Conservation (phyloP, 306 rosid genomes). For the Sesbania bispinosa region DNA sequence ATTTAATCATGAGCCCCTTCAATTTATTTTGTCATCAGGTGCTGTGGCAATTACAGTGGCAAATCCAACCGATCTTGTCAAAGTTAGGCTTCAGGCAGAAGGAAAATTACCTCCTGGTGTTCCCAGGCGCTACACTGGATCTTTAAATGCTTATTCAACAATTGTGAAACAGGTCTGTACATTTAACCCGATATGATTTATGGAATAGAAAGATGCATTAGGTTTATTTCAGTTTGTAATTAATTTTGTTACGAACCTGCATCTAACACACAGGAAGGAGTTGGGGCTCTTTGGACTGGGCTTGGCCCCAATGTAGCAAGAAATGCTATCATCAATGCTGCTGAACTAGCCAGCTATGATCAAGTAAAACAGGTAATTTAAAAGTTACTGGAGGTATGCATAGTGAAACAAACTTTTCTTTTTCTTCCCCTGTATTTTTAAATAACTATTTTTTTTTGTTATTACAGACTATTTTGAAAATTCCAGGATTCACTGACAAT, state of each 20-base stretch:
- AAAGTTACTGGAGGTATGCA: neutral
- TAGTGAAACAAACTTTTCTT: conserved; percentile 7
- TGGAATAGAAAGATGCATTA: neutral
- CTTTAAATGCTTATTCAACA: conserved; percentile 91
- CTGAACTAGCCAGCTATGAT: conserved; percentile 96
- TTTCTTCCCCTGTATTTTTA: neutral
- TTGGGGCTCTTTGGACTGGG: conserved; percentile 94
- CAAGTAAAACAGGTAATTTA: conserved; percentile 85
- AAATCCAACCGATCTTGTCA: conserved; percentile 97
- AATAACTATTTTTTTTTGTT: neutral
- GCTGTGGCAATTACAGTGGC: conserved; percentile 80
- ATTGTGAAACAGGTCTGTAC: conserved; percentile 74
- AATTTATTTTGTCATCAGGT: conserved; percentile 46
- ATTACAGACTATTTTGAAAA: conserved; percentile 85
- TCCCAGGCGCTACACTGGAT: conserved; percentile 92
- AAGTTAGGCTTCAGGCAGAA: conserved; percentile 97
- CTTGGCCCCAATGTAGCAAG: conserved; percentile 94
- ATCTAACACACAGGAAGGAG: conserved; percentile 66
- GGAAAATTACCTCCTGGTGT: conserved; percentile 91
- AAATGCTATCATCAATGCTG: conserved; percentile 95
- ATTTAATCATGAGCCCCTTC: neutral
- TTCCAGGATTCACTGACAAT: conserved; percentile 95
- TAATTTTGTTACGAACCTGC: neutral
- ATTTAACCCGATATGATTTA: conserved; percentile 10
- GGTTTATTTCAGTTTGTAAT: neutral